Percentiles rank a stretch among this genome's conserved stretches.
Conservation (phyloP, 176 grass and related monocot genomes). For the Cymbopogon citratus region DNA sequence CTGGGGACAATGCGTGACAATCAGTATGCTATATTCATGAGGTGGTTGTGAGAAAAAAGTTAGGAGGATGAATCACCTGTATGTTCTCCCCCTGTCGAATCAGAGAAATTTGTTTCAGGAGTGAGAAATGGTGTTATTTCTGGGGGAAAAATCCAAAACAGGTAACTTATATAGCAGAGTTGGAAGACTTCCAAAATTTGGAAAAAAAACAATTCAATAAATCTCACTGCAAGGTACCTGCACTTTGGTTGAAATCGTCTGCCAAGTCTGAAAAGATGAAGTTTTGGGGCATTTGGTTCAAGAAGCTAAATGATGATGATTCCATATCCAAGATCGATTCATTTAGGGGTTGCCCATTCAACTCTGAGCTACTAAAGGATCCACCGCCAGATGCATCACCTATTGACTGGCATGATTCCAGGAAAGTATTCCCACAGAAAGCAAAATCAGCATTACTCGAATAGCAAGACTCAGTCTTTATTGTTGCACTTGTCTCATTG, state of each 20-base stretch:
- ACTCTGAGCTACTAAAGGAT: slow-evolving; percentile 86
- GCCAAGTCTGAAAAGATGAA: slow-evolving; percentile 88
- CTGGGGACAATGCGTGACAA: not conserved
- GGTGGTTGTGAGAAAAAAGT: not conserved
- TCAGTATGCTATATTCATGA: not conserved
- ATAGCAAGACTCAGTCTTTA: slow-evolving; percentile 84
- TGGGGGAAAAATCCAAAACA: slow-evolving; percentile 25
- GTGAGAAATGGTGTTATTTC: slow-evolving; percentile 74
- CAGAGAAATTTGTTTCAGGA: slow-evolving; percentile 73
- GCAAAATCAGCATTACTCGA: slow-evolving; percentile 72
- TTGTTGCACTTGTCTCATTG: slow-evolving; percentile 37
- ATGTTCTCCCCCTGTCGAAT: slow-evolving; percentile 62
- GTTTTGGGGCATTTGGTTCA: slow-evolving; percentile 78
- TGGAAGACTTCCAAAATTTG: not conserved
- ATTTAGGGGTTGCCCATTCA: slow-evolving; percentile 73
- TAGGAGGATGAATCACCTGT: slow-evolving; percentile 31
- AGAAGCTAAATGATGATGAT: slow-evolving; percentile 65
- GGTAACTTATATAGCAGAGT: not conserved
- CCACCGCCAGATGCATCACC: slow-evolving; percentile 86
- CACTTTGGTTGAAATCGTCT: slow-evolving; percentile 77
- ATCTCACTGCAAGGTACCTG: slow-evolving; percentile 43
- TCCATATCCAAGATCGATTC: slow-evolving; percentile 81
- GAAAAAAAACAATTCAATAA: not conserved
- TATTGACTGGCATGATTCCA: slow-evolving; percentile 74
- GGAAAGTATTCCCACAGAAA: slow-evolving; percentile 66